A percentile compares a stretch with the other conserved stretches of the same genome.
These are phyloP conservation scores for Apiosordaria backusii DNA, from an alignment of 495 filamentous ascomycete species.

Conservation along the genomic window DNA sequence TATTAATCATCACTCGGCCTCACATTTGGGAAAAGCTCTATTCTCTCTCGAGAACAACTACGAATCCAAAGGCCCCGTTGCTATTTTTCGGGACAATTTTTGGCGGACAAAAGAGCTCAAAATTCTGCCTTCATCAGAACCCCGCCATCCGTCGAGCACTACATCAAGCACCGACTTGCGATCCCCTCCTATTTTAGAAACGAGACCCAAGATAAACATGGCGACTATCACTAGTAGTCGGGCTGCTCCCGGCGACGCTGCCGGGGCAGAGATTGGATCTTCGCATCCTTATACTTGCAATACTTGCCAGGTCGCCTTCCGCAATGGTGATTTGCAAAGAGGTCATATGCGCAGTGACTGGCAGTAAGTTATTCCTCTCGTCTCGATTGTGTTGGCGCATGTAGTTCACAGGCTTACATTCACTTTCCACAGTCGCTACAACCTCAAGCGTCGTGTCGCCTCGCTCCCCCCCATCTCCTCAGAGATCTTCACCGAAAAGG, in stretches of 20 bases:
- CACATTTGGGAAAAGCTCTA: neutral
- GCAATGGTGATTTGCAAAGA: constrained; percentile 87
- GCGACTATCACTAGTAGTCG: constrained; percentile 50
- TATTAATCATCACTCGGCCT: neutral
- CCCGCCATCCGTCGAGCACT: constrained; percentile 3
- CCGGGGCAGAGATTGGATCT: constrained; percentile 37
- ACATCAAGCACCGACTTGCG: neutral
- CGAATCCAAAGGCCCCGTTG: neutral
- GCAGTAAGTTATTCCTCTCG: constrained; percentile 66
- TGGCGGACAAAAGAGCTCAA: neutral
- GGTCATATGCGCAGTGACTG: constrained; percentile 96
- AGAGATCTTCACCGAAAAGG: constrained; percentile 93
- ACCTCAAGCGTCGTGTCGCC: constrained; percentile 92
- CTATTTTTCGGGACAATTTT: neutral
- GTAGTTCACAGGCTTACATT: constrained; percentile 16
- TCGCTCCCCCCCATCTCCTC: constrained; percentile 87
- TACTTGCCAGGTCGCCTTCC: constrained; percentile 94
- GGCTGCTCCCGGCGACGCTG: constrained; percentile 27
- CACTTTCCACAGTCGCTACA: constrained; percentile 75
- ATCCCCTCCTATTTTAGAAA: neutral
- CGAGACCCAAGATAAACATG: constrained; percentile 37
- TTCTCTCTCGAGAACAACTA: neutral
- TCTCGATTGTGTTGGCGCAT: neutral
- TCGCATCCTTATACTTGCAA: constrained; percentile 96
- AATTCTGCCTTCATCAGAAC: neutral